Conservation (phyloP, 257 asterid genomes). For the Solanum rostratum region DNA sequence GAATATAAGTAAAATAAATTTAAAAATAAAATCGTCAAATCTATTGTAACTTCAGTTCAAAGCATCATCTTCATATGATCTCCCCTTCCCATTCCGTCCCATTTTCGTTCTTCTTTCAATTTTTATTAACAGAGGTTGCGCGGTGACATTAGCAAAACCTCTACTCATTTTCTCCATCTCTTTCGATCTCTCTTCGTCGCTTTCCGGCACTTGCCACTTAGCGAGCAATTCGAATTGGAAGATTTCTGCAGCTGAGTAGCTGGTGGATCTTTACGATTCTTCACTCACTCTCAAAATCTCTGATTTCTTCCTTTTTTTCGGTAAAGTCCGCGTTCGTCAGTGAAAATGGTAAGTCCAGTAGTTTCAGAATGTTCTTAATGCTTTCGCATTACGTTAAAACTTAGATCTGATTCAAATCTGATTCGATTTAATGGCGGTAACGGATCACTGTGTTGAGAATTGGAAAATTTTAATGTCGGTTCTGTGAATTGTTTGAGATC, state of each 20-base stretch:
- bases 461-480: neutral
- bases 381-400: neutral
- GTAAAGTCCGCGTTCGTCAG: neutral
- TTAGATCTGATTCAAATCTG: conserved; percentile 3
- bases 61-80: neutral
- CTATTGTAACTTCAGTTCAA: neutral
- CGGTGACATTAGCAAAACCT: conserved; percentile 13
- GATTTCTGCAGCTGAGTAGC: neutral
- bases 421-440: neutral
- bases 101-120: neutral
- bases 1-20: neutral
- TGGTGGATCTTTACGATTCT: neutral
- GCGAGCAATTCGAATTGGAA: neutral
- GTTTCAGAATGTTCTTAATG: neutral
- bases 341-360: neutral
- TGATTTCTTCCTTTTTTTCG: neutral
- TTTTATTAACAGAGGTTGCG: conserved; percentile 5
- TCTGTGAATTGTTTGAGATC: neutral
- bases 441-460: neutral
- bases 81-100: neutral
- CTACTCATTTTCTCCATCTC: neutral
- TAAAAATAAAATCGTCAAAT: neutral
- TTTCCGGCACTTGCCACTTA: conserved; percentile 1
- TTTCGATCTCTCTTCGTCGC: neutral
- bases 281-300: neutral